These are phyloP conservation scores for Pleurotus citrinopileatus DNA, from an alignment of 768 basidiomycete species.

Conservation along the genomic window DNA sequence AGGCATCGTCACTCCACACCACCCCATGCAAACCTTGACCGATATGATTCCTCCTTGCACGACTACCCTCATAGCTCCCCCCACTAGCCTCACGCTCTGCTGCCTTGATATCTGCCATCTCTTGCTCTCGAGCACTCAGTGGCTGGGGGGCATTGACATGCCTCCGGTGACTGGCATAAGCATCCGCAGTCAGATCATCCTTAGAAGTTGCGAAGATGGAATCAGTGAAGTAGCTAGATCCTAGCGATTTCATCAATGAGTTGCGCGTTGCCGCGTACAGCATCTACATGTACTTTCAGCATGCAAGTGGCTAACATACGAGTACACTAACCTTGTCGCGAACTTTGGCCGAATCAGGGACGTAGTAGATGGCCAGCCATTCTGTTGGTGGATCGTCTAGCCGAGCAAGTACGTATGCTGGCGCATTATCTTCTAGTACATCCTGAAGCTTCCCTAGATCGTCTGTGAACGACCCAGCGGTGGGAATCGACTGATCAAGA, in stretches of 20 bases:
- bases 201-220: slow-evolving; percentile 78
- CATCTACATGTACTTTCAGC: slow-evolving; percentile 57
- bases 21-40: slow-evolving; percentile 57
- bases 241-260: slow-evolving; percentile 68
- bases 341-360: slow-evolving; percentile 79
- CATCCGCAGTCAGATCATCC: slow-evolving; percentile 59
- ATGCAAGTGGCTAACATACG: too few species aligned
- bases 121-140: slow-evolving; percentile 77
- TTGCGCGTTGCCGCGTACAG: slow-evolving; percentile 80
- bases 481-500: slow-evolving; percentile 48
- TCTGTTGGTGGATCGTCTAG: slow-evolving; percentile 56
- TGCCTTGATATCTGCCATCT: slow-evolving; percentile 71
- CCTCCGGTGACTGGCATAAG: slow-evolving; percentile 70
- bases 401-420: slow-evolving; percentile 76
- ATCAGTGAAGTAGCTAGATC: slow-evolving; percentile 69
- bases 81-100: slow-evolving; percentile 64
- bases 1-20: slow-evolving; percentile 63
- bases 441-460: slow-evolving; percentile 60
- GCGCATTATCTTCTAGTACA: slow-evolving; percentile 54
- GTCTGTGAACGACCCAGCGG: slow-evolving; percentile 49
- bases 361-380: slow-evolving; percentile 78
- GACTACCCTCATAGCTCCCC: slow-evolving; percentile 55
- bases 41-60: slow-evolving; percentile 51
- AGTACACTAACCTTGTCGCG: slow-evolving; percentile 77
- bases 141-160: slow-evolving; percentile 79